phyloP scores from a whole-genome alignment of 2,329 filamentous ascomycete species.

The Trichoderma koningii region DNA sequence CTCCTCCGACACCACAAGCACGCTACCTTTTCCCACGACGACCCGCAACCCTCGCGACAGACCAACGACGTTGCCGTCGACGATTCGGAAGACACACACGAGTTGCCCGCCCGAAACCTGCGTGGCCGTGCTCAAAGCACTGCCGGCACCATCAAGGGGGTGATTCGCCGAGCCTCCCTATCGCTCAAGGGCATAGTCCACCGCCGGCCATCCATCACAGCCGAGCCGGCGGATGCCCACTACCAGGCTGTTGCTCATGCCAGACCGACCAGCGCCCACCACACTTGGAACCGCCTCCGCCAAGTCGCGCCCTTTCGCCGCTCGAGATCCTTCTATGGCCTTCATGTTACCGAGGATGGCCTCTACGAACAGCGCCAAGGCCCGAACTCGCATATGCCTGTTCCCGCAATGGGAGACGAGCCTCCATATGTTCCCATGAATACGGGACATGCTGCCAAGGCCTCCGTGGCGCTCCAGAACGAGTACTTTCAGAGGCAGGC shows the following conservation, averaged over 20 bases:
- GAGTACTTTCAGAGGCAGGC: constrained; percentile 47
- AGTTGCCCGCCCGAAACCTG: constrained; percentile 31
- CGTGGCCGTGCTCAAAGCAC: constrained; percentile 35
- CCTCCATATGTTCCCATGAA: constrained; percentile 63
- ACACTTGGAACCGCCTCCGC: constrained; percentile 54
- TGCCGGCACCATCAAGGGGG: constrained; percentile 49
- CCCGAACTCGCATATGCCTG: constrained; percentile 40
- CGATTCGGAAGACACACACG: constrained; percentile 35
- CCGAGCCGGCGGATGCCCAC: constrained; percentile 37
- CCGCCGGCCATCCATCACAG: constrained; percentile 48
- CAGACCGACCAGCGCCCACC: constrained; percentile 52
- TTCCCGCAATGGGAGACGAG: constrained; percentile 54
- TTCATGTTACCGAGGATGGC: constrained; percentile 39
- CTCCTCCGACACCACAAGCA: constrained; percentile 54
- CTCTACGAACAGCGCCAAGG: constrained; percentile 38
- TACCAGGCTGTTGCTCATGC: constrained; percentile 35
- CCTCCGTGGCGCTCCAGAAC: constrained; percentile 62
- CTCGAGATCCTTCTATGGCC: constrained; percentile 49
- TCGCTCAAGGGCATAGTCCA: constrained; percentile 57
- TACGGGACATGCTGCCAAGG: constrained; percentile 62
- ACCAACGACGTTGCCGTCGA: constrained; percentile 41
- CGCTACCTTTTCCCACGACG: constrained; percentile 41
- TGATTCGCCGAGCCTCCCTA: constrained; percentile 57
- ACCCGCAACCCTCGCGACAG: constrained; percentile 36
- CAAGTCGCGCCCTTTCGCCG: constrained; percentile 55